phyloP scores from a whole-genome alignment of 768 basidiomycete genomes.

The Neoboletus magnificus region DNA sequence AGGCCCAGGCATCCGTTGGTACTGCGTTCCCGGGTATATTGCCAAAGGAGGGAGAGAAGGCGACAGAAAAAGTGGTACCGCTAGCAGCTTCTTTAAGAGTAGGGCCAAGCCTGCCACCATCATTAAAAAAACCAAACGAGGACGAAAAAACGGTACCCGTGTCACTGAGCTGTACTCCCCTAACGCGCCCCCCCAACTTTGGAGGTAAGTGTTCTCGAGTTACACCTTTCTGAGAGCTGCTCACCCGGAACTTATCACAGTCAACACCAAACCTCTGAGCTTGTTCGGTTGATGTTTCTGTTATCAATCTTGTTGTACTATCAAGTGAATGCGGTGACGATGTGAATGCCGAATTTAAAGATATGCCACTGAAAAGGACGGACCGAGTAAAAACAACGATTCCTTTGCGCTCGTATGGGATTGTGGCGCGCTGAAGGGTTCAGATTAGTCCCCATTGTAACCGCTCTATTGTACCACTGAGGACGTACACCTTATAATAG shows the following conservation, averaged over 20 bases:
- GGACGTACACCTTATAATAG: too few species aligned
- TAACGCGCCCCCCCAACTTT: too few species aligned
- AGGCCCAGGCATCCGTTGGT: too few species aligned
- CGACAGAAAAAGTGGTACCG: background rate
- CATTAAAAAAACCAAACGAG: background rate
- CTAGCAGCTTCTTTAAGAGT: background rate
- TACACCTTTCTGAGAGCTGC: background rate
- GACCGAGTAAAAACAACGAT: background rate
- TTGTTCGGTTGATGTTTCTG: background rate
- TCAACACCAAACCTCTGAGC: too few species aligned
- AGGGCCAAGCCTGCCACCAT: background rate
- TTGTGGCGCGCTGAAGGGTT: background rate
- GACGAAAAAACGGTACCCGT: too few species aligned
- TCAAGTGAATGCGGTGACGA: background rate
- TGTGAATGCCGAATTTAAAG: background rate
- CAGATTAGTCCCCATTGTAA: background rate
- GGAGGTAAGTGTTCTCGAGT: too few species aligned
- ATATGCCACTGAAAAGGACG: background rate
- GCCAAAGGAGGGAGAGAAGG: background rate
- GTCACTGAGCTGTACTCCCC: too few species aligned
- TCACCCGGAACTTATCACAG: background rate
- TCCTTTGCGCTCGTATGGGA: background rate
- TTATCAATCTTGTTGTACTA: background rate
- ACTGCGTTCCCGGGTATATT: too few species aligned
- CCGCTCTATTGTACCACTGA: background rate